Percentiles rank a stretch among this genome's conserved stretches.
These are phyloP conservation scores for Starmerella potacharoeniae DNA, from an alignment of 805 yeast species.

Conservation along the genomic window DNA sequence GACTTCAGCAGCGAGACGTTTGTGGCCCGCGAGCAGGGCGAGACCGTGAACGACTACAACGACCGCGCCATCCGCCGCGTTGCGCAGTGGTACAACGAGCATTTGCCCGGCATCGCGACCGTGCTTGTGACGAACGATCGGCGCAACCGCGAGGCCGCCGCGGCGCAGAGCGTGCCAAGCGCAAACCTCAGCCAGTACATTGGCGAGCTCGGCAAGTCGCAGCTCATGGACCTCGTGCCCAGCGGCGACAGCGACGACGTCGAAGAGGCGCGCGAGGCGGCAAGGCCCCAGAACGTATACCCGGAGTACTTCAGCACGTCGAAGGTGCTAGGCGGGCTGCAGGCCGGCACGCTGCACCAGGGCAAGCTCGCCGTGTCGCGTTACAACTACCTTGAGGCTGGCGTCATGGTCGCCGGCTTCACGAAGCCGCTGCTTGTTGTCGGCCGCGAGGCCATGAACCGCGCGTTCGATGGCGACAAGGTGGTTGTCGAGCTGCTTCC, in stretches of 20 bases:
- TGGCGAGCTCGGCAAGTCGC: slow-evolving; percentile 48
- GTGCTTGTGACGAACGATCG: slow-evolving; percentile 62
- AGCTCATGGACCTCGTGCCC: slow-evolving; percentile 46
- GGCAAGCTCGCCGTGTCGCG: slow-evolving; percentile 72
- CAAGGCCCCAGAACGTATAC: slow-evolving; percentile 45
- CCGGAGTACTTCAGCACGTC: slow-evolving; percentile 72
- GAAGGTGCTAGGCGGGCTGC: slow-evolving; percentile 80
- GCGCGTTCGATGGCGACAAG: slow-evolving; percentile 85
- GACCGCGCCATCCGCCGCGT: slow-evolving; percentile 79
- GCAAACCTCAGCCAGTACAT: slow-evolving; percentile 59
- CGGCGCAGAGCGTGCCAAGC: slow-evolving; percentile 42
- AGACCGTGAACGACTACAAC: slow-evolving; percentile 76
- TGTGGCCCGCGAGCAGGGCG: slow-evolving; percentile 49
- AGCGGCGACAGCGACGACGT: slow-evolving; percentile 44
- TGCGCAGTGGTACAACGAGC: slow-evolving; percentile 60
- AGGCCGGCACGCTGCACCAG: slow-evolving; percentile 75
- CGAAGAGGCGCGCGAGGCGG: slow-evolving; percentile 14
- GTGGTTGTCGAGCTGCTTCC: slow-evolving; percentile 88
- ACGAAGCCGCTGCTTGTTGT: slow-evolving; percentile 70
- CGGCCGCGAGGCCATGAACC: slow-evolving; percentile 75
- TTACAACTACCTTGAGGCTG: slow-evolving; percentile 81
- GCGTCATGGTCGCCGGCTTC: slow-evolving; percentile 57
- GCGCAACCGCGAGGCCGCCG: slow-evolving; percentile 50
- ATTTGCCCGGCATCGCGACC: slow-evolving; percentile 35
- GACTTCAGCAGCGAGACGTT: slow-evolving; percentile 71